Percentiles rank a stretch among this genome's conserved stretches.
These are phyloP conservation scores for Pseudotsuga menziesii DNA, from an alignment of 75 land plant genomes.

Conservation along the genomic window DNA sequence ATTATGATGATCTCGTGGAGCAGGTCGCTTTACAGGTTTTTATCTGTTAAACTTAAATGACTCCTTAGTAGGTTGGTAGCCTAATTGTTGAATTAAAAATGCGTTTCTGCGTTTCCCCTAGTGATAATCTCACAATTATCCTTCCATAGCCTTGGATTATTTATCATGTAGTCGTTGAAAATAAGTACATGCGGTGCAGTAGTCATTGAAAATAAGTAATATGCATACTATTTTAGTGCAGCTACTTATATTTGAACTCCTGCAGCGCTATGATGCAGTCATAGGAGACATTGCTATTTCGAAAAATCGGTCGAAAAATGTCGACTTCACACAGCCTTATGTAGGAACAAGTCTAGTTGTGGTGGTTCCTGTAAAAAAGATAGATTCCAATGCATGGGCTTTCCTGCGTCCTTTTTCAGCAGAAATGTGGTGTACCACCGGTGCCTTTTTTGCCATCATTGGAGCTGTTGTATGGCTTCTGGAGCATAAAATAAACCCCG, in stretches of 20 bases:
- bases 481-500: constrained; percentile 32
- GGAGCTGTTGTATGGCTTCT: constrained; percentile 45
- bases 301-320: constrained; percentile 30
- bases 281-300: constrained; percentile 38
- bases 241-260: constrained; percentile 1
- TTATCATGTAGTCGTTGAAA: neutral
- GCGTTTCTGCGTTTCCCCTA: too few relatives aligned
- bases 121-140: too few relatives aligned
- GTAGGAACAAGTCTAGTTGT: constrained; percentile 28
- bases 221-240: constrained; percentile 5
- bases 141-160: too few relatives aligned
- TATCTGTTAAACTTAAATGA: too few relatives aligned
- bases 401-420: constrained; percentile 39
- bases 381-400: constrained; percentile 35
- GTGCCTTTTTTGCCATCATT: constrained; percentile 30
- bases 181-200: neutral
- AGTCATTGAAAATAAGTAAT: too few relatives aligned
- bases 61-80: too few relatives aligned
- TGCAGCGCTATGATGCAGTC: constrained; percentile 34
- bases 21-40: constrained; percentile 43
- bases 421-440: constrained; percentile 40
- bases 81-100: too few relatives aligned
- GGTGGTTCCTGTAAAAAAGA: constrained; percentile 11
- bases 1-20: constrained; percentile 38
- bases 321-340: constrained; percentile 49